Conservation (phyloP, 192 early-diverging fungal species). For the Coemansia sp. region DNA sequence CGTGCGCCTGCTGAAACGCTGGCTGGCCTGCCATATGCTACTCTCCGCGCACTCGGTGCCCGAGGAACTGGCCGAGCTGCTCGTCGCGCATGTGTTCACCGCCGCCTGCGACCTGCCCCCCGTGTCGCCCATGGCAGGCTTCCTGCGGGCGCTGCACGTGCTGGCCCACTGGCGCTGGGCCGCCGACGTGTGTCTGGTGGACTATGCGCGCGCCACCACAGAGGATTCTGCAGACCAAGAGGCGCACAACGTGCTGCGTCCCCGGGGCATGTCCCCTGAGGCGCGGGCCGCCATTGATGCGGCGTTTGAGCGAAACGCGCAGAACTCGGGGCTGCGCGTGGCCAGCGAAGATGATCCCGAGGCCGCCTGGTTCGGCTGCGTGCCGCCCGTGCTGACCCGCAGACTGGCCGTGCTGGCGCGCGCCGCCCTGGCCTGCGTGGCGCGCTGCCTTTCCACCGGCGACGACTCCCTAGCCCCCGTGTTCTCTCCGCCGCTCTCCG, state of each 20-base stretch:
- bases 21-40: constrained; percentile 82
- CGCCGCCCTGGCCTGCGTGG: constrained; percentile 60
- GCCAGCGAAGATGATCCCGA: constrained; percentile 35
- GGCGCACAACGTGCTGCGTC: background rate
- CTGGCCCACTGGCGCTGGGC: constrained; percentile 74
- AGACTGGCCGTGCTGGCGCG: constrained; percentile 61
- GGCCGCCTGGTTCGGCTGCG: constrained; percentile 31
- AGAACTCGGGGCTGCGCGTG: constrained; percentile 20
- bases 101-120: constrained; percentile 57
- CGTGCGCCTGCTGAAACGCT: constrained; percentile 86
- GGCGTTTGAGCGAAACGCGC: constrained; percentile 54
- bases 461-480: constrained; percentile 43
- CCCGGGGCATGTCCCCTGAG: constrained; percentile 19
- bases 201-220: constrained; percentile 65
- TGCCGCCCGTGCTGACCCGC: constrained; percentile 36
- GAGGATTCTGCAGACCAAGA: constrained; percentile 32
- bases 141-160: constrained; percentile 71
- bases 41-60: constrained; percentile 57
- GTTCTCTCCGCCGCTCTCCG: constrained; percentile 76
- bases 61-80: constrained; percentile 76
- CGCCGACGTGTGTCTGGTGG: constrained; percentile 73
- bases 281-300: constrained; percentile 14
- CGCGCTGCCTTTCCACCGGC: constrained; percentile 10
- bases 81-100: constrained; percentile 71
- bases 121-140: constrained; percentile 66